Percentiles rank a stretch among this genome's conserved stretches.
Evolutionary conservation across 441 rosid species (phyloP).

Genomic region (Populus tomentosa): DNA sequence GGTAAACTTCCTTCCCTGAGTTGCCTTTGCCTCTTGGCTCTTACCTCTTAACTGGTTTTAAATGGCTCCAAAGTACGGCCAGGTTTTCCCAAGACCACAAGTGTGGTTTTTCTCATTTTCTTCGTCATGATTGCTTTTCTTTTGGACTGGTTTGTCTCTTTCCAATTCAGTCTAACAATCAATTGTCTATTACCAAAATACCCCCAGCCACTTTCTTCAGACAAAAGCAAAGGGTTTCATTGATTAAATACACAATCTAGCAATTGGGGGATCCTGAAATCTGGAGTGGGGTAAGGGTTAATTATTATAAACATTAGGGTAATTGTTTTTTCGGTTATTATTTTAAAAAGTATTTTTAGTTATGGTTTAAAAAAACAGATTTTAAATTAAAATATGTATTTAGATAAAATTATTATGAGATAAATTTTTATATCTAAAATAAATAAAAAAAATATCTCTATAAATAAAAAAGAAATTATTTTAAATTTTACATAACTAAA

Average conservation of each 20-base stretch:
- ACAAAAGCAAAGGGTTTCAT: slow-evolving; percentile 41
- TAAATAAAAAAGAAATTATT: background rate
- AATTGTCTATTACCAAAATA: slow-evolving; percentile 12
- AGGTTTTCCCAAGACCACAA: too few relatives aligned
- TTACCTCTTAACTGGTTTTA: slow-evolving; percentile 14
- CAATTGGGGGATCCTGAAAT: slow-evolving; percentile 26
- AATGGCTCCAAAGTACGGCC: background rate
- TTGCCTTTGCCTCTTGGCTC: slow-evolving; percentile 13
- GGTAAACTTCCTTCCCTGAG: slow-evolving; percentile 22
- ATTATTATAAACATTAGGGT: background rate
- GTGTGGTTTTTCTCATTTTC: slow-evolving; percentile 10
- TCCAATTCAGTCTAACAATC: slow-evolving; percentile 25
- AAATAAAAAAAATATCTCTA: too few relatives aligned
- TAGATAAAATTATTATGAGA: too few relatives aligned
- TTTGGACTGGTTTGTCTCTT: slow-evolving; percentile 21
- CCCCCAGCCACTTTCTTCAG: slow-evolving; percentile 47
- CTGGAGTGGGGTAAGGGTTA: slow-evolving; percentile 22
- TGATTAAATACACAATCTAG: slow-evolving; percentile 21
- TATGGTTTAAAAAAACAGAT: too few relatives aligned
- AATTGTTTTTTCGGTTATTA: too few relatives aligned
- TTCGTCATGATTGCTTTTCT: slow-evolving; percentile 5
- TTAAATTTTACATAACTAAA: background rate
- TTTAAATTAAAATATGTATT: too few relatives aligned
- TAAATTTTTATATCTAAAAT: too few relatives aligned
- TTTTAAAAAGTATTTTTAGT: too few relatives aligned